Base-by-base conservation (phyloP, 371 early-diverging fungal species). In the Syncephalastrum monosporum region DNA sequence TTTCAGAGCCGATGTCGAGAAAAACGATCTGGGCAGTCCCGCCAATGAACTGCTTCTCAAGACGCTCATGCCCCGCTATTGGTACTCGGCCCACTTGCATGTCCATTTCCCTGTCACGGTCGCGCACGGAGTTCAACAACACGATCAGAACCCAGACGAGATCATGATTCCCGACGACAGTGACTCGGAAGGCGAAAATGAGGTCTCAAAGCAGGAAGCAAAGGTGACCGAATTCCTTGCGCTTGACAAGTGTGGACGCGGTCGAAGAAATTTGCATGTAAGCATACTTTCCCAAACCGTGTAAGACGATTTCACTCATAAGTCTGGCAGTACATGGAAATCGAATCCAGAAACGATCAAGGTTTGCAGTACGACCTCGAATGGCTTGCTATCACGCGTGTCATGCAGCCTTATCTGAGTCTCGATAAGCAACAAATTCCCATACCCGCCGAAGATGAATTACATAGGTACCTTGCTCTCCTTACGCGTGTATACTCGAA, bases 41-140 rank as follows among this genome's bases (percentile, higher is more conserved):
- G 77, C 89, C 0, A 82, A 75, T 55, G 86, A 88, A 29, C 44
- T 82, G 41, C 68, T 98, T 12, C 58, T 98, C 47, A 66, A 83
- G 24, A 69, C 79, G 29, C 50, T 98, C 41, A 77, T 87, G 46
- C 99, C 99, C 3, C 56, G 67, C 2, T 90, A 82, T 69, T 99
- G 99, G 99, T 96, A 96, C 63, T 70, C 95, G 7, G 96, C 96
- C 3, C 94, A 93, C 67, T 61, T 96, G 57, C 98, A 98, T 63
- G 94, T 95, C n/a, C 83, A 90, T 24, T 97, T 85, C 66, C 71
- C 87, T 23, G 97, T 95, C 2, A 23, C 85, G 1, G 81, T 91
- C 8, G 49, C 68, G 13, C 84, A 93, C 29, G 51, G 16, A 15
- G 21, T 16, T 54, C 64, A 17, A 44, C 24, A 24, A 41, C 55